Evolutionary conservation across 192 early-diverging fungal genomes (phyloP), one percentile per base, ranked within the genome.

Genomic region (Mortierella alpina): DNA sequence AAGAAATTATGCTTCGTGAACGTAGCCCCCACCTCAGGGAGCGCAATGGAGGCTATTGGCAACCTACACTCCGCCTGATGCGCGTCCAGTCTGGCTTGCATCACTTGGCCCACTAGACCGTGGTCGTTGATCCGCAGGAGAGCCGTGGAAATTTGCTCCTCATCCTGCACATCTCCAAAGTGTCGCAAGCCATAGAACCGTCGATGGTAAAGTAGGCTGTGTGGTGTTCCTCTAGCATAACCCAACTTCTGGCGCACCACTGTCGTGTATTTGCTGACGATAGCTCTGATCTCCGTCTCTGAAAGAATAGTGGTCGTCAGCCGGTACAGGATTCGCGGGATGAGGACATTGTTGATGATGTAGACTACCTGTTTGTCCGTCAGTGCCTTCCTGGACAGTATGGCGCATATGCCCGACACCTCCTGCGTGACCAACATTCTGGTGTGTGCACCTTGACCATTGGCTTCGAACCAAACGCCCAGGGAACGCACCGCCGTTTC

Each of bases 311-410:
- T 63, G 0, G 53, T 22, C 7, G 73, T 59, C 17, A 77, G 31
- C 6, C 74, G 61, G 48, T 77, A 77, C 0, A 75, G 45, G 6
- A 68, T 50, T 12, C 59, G 52, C n/a, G 67, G 65, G 12, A 70
- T 59, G 3, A 77, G 63, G 0, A 70, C 74, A 41, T 77, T 77
- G 55, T 75, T 75, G 52, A 77, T 42, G 42, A 76, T 69, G 40
- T 58, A 76, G 39, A 76, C 48, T 0, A 54, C 54, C 48, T 76
- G 67, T 39, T 64, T 69, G 53, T 76, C 74, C 5, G 74, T 75
- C 4, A 68, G 13, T 2, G 61, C 59, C 6, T 58, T 62, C n/a
- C 60, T 46, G 6, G 41, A 1, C 12, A 68, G 58, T 6, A 75
- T 51, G 0, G 31, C 5, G 42, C 62, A 72, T 0, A 75, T 47